Evolutionary conservation across 2,329 filamentous ascomycete species (phyloP).

Genomic region (Fusarium sp.): DNA sequence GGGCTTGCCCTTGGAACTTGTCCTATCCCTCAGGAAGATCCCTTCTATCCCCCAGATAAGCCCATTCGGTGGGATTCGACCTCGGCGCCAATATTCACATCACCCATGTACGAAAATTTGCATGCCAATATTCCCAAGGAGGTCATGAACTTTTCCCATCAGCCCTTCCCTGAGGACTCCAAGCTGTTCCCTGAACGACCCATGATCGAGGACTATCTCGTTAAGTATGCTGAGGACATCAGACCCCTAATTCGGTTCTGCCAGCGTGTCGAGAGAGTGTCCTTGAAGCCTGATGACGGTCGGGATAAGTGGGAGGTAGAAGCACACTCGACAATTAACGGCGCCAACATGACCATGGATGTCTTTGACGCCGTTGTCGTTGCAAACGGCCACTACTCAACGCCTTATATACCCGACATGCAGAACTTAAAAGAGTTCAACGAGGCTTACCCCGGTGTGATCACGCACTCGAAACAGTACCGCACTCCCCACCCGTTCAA

Average conservation of each 20-base stretch:
- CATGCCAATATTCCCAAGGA: constrained; percentile 88
- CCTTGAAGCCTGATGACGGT: constrained; percentile 47
- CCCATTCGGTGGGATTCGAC: constrained; percentile 64
- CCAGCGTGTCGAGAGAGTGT: constrained; percentile 75
- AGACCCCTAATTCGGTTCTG: constrained; percentile 76
- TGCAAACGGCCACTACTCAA: constrained; percentile 80
- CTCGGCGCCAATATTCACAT: constrained; percentile 74
- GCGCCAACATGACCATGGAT: constrained; percentile 55
- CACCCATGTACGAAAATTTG: constrained; percentile 83
- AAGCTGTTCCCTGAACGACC: constrained; percentile 82
- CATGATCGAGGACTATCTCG: constrained; percentile 79
- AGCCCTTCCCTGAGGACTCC: constrained; percentile 71
- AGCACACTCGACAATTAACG: constrained; percentile 64
- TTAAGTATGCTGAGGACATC: constrained; percentile 77
- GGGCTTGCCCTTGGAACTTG: constrained; percentile 61
- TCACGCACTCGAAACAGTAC: constrained; percentile 86
- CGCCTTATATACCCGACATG: constrained; percentile 75
- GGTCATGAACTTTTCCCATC: constrained; percentile 84
- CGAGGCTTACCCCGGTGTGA: constrained; percentile 67
- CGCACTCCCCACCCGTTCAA: constrained; percentile 73
- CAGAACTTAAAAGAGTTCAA: constrained; percentile 72
- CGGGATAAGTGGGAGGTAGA: constrained; percentile 72
- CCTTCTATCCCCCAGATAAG: constrained; percentile 71
- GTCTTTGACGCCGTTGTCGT: constrained; percentile 81
- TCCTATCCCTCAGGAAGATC: constrained; percentile 77